Conservation (phyloP, 2,329 filamentous ascomycete genomes). For the Phoma sp. region DNA sequence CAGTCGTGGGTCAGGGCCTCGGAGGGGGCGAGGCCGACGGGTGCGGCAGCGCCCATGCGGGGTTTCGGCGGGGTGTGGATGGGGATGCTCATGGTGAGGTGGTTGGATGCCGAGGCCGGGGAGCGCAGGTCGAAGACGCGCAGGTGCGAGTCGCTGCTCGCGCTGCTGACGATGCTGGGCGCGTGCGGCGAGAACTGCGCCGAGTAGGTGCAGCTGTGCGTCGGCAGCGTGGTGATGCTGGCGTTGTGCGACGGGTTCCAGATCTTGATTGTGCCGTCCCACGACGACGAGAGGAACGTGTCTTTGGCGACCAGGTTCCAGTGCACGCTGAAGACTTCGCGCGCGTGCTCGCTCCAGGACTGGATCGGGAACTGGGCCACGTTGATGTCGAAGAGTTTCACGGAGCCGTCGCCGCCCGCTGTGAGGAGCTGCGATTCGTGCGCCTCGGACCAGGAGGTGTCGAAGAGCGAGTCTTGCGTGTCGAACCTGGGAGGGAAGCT, state of each 20-base stretch:
- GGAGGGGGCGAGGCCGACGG: conserved; percentile 63
- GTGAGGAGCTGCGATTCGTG: conserved; percentile 94
- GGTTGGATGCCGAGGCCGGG: conserved; percentile 83
- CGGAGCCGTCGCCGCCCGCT: conserved; percentile 88
- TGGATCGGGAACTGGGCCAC: conserved; percentile 85
- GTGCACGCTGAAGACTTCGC: conserved; percentile 89
- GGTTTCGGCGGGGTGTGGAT: conserved; percentile 73
- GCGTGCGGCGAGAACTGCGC: conserved; percentile 90
- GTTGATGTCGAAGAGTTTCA: conserved; percentile 90
- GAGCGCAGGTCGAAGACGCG: conserved; percentile 91
- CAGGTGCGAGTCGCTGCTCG: conserved; percentile 86
- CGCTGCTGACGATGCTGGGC: conserved; percentile 82
- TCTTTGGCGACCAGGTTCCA: conserved; percentile 95
- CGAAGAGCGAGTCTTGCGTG: conserved; percentile 96
- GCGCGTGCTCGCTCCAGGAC: conserved; percentile 90
- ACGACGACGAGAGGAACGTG: conserved; percentile 87
- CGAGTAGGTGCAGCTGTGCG: conserved; percentile 93
- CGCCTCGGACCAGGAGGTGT: conserved; percentile 92
- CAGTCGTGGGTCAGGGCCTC: conserved; percentile 96
- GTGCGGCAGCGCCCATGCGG: conserved; percentile 50
- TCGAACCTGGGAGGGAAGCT: conserved; percentile 70
- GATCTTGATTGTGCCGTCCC: conserved; percentile 96
- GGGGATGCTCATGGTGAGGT: conserved; percentile 80
- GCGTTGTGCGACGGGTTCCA: conserved; percentile 82
- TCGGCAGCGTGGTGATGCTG: conserved; percentile 83